phyloP scores from a whole-genome alignment of 2,329 filamentous ascomycete genomes.

The Colletotrichum tamarilloi region DNA sequence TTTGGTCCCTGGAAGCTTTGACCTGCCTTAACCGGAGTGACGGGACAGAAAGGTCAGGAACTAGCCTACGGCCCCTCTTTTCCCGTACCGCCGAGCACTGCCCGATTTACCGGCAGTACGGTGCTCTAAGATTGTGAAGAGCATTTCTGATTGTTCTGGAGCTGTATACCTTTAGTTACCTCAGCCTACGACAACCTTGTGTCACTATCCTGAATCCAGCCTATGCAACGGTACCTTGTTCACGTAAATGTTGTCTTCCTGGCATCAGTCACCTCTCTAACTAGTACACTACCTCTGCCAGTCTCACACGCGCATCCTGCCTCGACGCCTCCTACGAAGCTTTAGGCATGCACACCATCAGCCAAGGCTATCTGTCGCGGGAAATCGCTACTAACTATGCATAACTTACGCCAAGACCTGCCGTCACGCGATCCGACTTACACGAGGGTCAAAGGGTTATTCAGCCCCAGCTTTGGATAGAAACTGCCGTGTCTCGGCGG shows the following conservation, averaged over 20 bases:
- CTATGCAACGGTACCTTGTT: neutral
- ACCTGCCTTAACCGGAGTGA: constrained; percentile 23
- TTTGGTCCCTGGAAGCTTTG: neutral
- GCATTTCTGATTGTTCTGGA: neutral
- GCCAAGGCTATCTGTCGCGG: constrained; percentile 23
- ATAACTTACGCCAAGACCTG: neutral
- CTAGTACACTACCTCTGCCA: neutral
- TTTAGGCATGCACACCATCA: constrained; percentile 26
- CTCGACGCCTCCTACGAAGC: neutral
- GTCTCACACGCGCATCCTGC: constrained; percentile 1
- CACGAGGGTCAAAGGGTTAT: neutral
- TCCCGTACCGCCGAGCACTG: neutral
- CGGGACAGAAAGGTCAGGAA: constrained; percentile 9
- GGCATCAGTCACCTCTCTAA: neutral
- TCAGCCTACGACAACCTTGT: neutral
- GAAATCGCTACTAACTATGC: neutral
- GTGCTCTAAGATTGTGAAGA: neutral
- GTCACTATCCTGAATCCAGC: neutral
- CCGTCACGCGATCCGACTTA: constrained; percentile 2
- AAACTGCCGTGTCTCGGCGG: neutral
- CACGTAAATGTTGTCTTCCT: neutral
- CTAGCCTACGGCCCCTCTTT: constrained; percentile 23
- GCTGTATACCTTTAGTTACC: neutral
- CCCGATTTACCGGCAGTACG: neutral
- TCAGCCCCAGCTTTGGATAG: neutral